Evolutionary conservation across 192 early-diverging fungal species (phyloP).

Genomic region (Backusella tuberculispora): DNA sequence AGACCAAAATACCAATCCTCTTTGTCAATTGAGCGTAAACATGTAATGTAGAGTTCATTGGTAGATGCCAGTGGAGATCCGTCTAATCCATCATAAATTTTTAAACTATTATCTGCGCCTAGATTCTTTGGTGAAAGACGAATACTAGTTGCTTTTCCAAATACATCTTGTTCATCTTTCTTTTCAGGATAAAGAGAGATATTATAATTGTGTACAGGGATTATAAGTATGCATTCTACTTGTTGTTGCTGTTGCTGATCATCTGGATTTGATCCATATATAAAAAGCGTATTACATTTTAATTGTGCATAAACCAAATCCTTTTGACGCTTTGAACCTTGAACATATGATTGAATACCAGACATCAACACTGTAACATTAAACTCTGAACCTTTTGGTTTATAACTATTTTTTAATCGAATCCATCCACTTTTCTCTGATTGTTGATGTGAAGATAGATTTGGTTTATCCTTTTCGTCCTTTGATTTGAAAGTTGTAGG

Average conservation of each 20-base stretch:
- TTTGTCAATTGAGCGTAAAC: constrained; percentile 70
- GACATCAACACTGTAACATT: constrained; percentile 19
- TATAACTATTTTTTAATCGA: constrained; percentile 26
- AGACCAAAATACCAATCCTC: constrained; percentile 90
- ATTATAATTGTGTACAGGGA: constrained; percentile 72
- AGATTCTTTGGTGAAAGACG: constrained; percentile 43
- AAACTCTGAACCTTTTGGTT: constrained; percentile 13
- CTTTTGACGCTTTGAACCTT: constrained; percentile 30
- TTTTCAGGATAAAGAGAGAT: constrained; percentile 77
- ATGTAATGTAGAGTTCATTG: constrained; percentile 70
- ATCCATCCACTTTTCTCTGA: constrained; percentile 40
- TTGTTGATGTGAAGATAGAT: background rate
- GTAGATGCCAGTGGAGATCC: constrained; percentile 44
- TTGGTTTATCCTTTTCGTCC: background rate
- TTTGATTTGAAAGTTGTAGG: background rate
- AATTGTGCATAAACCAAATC: constrained; percentile 64
- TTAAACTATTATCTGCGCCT: background rate
- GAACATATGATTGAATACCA: constrained; percentile 23
- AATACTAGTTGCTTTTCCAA: constrained; percentile 68
- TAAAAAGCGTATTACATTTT: constrained; percentile 74
- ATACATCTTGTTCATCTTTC: constrained; percentile 72
- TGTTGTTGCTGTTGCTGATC: background rate
- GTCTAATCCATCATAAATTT: constrained; percentile 34
- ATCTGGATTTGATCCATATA: constrained; percentile 63
- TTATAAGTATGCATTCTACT: constrained; percentile 52